A percentile compares a stretch with the other conserved stretches of the same genome.
Conservation (phyloP, 2,329 filamentous ascomycete genomes). For the Fusarium sororula region DNA sequence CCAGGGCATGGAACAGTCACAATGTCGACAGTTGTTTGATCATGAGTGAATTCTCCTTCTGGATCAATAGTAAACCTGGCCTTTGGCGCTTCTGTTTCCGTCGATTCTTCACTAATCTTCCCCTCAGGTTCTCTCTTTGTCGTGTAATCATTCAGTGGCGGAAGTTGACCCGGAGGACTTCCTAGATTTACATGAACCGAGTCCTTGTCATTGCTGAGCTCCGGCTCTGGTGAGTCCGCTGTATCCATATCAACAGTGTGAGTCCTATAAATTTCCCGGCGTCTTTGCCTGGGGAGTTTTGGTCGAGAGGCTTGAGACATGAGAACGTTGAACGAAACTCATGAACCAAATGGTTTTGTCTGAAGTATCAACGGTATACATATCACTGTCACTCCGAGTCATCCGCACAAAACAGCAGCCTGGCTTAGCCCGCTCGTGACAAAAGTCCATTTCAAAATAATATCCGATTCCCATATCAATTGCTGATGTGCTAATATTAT, state of each 20-base stretch:
- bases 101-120: not conserved
- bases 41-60: slow-evolving; percentile 51
- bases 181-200: slow-evolving; percentile 43
- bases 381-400: slow-evolving; percentile 13
- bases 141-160: slow-evolving; percentile 30
- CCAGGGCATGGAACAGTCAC: slow-evolving; percentile 64
- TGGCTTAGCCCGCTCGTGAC: slow-evolving; percentile 29
- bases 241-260: slow-evolving; percentile 29
- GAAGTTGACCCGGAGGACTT: slow-evolving; percentile 37
- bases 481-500: slow-evolving; percentile 7
- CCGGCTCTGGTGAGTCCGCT: slow-evolving; percentile 5
- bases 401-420: slow-evolving; percentile 26
- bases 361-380: not conserved
- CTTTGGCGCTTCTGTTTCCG: not conserved
- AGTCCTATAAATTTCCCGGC: slow-evolving; percentile 20
- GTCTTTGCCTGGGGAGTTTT: slow-evolving; percentile 5
- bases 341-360: not conserved
- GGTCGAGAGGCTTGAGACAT: slow-evolving; percentile 32
- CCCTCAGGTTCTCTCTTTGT: slow-evolving; percentile 3
- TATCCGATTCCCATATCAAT: slow-evolving; percentile 1
- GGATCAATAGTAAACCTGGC: slow-evolving; percentile 48
- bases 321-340: not conserved
- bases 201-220: slow-evolving; percentile 36
- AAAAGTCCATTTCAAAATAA: not conserved
- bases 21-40: slow-evolving; percentile 64